Conservation (phyloP, 2,329 filamentous ascomycete species). For the Thelonectria olida region DNA sequence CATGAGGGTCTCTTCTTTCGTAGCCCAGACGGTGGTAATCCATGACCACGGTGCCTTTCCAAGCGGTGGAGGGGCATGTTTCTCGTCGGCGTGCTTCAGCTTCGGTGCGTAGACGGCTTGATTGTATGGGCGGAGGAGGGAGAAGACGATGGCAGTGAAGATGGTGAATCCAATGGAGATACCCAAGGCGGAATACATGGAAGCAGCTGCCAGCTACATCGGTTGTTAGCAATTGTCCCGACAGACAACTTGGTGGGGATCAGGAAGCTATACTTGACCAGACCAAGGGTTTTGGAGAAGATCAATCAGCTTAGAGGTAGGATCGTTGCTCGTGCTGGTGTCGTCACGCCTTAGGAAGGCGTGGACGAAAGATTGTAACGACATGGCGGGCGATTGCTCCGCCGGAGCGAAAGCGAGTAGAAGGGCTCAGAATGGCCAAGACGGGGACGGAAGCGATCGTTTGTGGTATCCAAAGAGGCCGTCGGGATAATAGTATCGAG, state of each 20-base stretch:
- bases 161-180: conserved; percentile 81
- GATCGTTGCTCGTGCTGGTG: conserved; percentile 33
- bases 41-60: conserved; percentile 90
- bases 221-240: conserved; percentile 15
- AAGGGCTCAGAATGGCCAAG: conserved; percentile 7
- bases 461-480: neutral
- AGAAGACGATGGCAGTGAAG: conserved; percentile 83
- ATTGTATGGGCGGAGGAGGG: conserved; percentile 89
- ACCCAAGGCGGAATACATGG: conserved; percentile 81
- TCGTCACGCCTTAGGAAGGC: conserved; percentile 23
- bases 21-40: conserved; percentile 80
- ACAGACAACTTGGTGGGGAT: neutral
- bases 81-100: conserved; percentile 89
- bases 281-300: conserved; percentile 62
- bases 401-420: conserved; percentile 36
- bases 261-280: conserved; percentile 50
- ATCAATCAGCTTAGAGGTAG: conserved; percentile 56
- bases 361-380: conserved; percentile 19
- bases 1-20: conserved; percentile 79
- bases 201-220: conserved; percentile 47
- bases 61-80: conserved; percentile 86
- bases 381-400: conserved; percentile 37
- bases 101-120: conserved; percentile 94
- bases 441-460: neutral
- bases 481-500: neutral